Conservation (phyloP, 2,329 filamentous ascomycete genomes). For the Cladosporium sp. region DNA sequence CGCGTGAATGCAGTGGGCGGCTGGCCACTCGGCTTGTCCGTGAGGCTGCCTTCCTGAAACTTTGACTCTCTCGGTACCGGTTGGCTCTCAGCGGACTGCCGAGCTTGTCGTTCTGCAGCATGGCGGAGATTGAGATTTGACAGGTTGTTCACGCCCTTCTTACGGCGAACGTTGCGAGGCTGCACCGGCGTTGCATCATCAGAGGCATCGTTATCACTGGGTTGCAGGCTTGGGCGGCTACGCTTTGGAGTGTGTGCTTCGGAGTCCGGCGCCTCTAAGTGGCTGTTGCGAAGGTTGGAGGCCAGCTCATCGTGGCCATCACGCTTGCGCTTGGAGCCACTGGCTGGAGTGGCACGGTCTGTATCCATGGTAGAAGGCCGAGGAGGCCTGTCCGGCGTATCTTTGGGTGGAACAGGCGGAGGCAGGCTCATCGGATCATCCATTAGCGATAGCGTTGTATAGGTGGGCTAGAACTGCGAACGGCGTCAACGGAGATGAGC, state of each 20-base stretch:
- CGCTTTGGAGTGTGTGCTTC: constrained; percentile 35
- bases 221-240: constrained; percentile 29
- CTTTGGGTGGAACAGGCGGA: constrained; percentile 38
- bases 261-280: constrained; percentile 26
- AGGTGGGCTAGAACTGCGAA: constrained; percentile 7
- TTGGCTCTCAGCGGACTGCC: constrained; percentile 20
- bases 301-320: constrained; percentile 27
- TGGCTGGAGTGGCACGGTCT: constrained; percentile 26
- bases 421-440: constrained; percentile 29
- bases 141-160: constrained; percentile 38
- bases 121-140: constrained; percentile 40
- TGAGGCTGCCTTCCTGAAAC: constrained; percentile 82
- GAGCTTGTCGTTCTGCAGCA: constrained; percentile 31
- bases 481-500: constrained; percentile 15
- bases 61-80: constrained; percentile 58
- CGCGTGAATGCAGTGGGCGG: constrained; percentile 70
- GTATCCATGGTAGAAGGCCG: constrained; percentile 26
- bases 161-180: constrained; percentile 36
- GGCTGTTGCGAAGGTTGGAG: constrained; percentile 27
- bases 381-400: constrained; percentile 26
- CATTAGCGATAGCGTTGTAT: constrained; percentile 22
- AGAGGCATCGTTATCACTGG: constrained; percentile 28
- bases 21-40: constrained; percentile 70
- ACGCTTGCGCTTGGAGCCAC: constrained; percentile 37
- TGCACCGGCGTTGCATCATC: constrained; percentile 31